Base-by-base conservation (phyloP, 768 basidiomycete species). In the Phlebiopsis gigantea region DNA sequence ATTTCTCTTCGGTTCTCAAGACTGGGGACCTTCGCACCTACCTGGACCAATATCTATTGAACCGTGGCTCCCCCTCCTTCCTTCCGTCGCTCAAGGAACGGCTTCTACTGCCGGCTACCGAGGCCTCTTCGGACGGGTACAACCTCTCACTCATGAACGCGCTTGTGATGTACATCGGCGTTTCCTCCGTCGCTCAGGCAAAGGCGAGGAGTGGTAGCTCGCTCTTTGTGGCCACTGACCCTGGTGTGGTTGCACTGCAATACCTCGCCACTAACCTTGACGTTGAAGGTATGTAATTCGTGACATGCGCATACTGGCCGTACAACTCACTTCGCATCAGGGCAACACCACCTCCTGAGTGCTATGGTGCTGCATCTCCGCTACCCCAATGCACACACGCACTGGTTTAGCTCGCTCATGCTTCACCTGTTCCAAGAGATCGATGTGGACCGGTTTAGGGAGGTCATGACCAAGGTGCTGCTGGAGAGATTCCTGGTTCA, bases 381-480 rank as follows among this genome's bases (percentile, higher is more conserved):
- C 65, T 98, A 96, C 79, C 96, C 97, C 29, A 97, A 95, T 66
- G 91, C 95, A 9, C 97, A 99, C 78, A 99, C 96, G 49, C 89
- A 93, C 71, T 99, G 95, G 93, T 98, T 96, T 79, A 91, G 88
- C 69, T 89, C 87, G 45, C 79, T 98, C 61, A 76, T 98, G 53
- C 81, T 98, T 52, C 83, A 93, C 69, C 81, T 96, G 44, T 98
- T 98, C 75, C 66, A 77, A 49, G 89, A 93, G 66, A 80, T 89
- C 59, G 82, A 84, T 65, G 83, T 84, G 58, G 88, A 89, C 56
- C 81, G 79, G 44, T 87, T 90, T 77, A 79, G 82, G 64, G 90
- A 94, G 68, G 81, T 92, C 61, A 80, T 89, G 75, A 89, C 93
- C 52, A 89, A 88, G 60, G 91, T 97, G 34, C 81, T 99, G 31